Evolutionary conservation across 164 flowering plant genomes (phyloP).

Genomic region (Litsea cubeba): DNA sequence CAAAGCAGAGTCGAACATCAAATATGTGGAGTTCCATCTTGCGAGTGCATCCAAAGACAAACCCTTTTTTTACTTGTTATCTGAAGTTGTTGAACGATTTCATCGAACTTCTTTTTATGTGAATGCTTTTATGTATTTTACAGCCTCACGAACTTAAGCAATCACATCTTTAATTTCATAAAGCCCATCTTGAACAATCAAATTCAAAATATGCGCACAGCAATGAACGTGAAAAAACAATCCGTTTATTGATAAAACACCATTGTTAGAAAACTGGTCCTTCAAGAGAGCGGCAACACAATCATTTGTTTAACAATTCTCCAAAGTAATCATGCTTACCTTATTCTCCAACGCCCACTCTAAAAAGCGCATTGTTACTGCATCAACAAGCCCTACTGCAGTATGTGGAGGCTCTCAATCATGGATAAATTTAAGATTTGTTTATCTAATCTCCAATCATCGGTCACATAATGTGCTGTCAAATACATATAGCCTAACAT

Average conservation of each 20-base stretch:
- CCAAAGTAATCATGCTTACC: too few relatives aligned
- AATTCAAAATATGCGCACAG: neutral
- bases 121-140: neutral
- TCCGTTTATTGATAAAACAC: neutral
- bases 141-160: neutral
- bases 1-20: neutral
- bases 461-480: neutral
- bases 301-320: too few relatives aligned
- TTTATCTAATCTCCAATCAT: neutral
- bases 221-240: neutral
- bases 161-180: neutral
- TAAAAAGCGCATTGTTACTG: neutral
- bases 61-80: neutral
- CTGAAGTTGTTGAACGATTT: neutral
- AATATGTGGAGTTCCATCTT: conserved; percentile 4
- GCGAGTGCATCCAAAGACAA: conserved; percentile 14
- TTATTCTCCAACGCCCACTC: too few relatives aligned
- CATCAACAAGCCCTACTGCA: neutral
- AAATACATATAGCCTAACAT: neutral
- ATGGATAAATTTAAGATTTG: neutral
- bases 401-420: neutral
- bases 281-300: neutral
- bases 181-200: neutral
- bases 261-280: neutral
- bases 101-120: neutral